phyloP scores from a whole-genome alignment of 2,329 filamentous ascomycete genomes.

The Pseudopyricularia javanii region DNA sequence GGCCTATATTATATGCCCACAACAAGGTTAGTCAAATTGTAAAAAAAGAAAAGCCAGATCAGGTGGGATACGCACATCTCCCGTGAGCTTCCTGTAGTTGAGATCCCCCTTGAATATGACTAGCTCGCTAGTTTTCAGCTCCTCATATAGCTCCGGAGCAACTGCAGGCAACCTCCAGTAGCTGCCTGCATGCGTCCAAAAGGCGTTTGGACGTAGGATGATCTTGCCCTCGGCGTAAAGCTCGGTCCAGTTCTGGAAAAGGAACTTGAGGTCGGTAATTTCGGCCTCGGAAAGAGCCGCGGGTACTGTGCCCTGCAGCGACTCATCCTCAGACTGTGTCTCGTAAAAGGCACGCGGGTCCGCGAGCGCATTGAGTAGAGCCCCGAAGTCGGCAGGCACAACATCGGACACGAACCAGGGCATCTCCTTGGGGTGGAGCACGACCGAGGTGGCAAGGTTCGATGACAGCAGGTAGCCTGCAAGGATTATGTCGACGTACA shows the following conservation, averaged over 20 bases:
- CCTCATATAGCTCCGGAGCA: conserved; percentile 56
- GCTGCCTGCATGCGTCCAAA: conserved; percentile 82
- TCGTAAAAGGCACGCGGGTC: conserved; percentile 70
- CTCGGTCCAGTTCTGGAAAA: conserved; percentile 71
- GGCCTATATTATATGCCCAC: conserved; percentile 30
- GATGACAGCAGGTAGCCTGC: conserved; percentile 80
- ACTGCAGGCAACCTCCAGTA: conserved; percentile 75
- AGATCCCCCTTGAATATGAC: conserved; percentile 96
- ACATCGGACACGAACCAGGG: conserved; percentile 99
- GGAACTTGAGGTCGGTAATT: conserved; percentile 52
- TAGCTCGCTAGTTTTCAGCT: conserved; percentile 72
- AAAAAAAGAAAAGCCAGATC: neutral
- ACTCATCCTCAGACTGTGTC: conserved; percentile 56
- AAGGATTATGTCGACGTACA: conserved; percentile 88
- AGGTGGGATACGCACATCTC: conserved; percentile 51
- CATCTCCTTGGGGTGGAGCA: conserved; percentile 87
- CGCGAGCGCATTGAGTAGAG: conserved; percentile 70
- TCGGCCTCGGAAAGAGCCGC: conserved; percentile 56
- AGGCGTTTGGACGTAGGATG: conserved; percentile 68
- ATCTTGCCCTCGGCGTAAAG: conserved; percentile 78
- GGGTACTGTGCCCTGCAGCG: conserved; percentile 42
- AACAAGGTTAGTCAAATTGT: neutral
- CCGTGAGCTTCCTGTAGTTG: conserved; percentile 88
- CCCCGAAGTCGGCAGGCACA: conserved; percentile 69
- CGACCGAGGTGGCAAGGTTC: conserved; percentile 72